phyloP scores from a whole-genome alignment of 305 asterid species.

The Fraxinus latifolia region DNA sequence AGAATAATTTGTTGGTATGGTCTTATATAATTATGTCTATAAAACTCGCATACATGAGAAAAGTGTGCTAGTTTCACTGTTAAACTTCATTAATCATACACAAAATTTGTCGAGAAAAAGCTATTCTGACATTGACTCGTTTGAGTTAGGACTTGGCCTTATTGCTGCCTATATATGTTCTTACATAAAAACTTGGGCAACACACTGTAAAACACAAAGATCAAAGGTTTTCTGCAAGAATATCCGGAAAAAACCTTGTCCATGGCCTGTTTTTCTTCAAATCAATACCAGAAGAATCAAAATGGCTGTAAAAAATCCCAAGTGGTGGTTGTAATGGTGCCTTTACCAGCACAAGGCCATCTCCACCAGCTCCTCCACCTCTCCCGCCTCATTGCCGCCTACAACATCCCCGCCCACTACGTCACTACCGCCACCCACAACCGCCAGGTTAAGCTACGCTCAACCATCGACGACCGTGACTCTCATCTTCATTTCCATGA shows the following conservation, averaged over 20 bases:
- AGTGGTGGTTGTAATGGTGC: constrained; percentile 32
- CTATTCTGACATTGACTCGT: neutral
- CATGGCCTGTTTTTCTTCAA: neutral
- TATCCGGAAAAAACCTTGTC: neutral
- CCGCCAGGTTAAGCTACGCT: constrained; percentile 33
- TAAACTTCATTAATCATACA: no score
- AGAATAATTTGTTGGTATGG: neutral
- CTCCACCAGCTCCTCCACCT: constrained; percentile 48
- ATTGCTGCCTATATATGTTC: neutral
- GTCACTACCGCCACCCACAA: constrained; percentile 28
- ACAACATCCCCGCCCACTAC: constrained; percentile 31
- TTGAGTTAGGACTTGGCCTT: neutral
- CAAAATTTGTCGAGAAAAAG: neutral
- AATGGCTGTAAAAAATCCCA: neutral
- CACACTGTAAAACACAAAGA: neutral
- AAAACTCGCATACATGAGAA: neutral
- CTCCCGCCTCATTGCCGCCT: constrained; percentile 35
- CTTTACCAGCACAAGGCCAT: constrained; percentile 48
- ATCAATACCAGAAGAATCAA: neutral
- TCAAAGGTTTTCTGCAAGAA: neutral
- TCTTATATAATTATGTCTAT: no score
- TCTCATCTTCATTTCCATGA: constrained; percentile 31
- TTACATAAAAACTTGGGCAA: neutral
- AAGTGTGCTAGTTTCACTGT: neutral
- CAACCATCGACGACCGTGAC: neutral